These are phyloP conservation scores for Gymnopilus junonius DNA, from an alignment of 768 basidiomycete species.

Conservation along the genomic window DNA sequence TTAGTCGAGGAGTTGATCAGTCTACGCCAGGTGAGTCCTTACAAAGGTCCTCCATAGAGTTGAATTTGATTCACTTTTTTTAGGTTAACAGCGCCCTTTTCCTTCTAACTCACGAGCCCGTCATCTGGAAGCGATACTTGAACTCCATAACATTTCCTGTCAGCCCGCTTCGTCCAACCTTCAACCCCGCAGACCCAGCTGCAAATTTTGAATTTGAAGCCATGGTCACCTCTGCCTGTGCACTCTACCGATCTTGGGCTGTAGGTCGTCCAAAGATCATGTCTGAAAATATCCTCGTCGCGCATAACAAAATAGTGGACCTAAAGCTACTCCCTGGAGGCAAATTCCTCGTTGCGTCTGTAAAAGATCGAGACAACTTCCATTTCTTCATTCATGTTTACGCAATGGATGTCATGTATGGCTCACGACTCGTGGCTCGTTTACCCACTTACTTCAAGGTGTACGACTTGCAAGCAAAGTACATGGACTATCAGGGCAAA, in stretches of 20 bases:
- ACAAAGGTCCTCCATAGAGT: not conserved
- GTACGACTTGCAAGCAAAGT: conserved; percentile 63
- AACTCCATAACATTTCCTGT: conserved; percentile 56
- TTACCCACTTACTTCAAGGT: conserved; percentile 54
- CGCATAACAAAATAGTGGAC: conserved; percentile 46
- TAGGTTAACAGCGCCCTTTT: conserved; percentile 66
- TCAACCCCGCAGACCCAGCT: conserved; percentile 41
- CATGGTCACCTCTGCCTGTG: conserved; percentile 61
- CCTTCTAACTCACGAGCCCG: conserved; percentile 65
- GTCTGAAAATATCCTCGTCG: conserved; percentile 26
- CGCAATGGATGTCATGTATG: conserved; percentile 57
- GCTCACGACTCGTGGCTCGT: conserved; percentile 50
- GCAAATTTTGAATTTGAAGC: conserved; percentile 57
- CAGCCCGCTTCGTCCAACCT: conserved; percentile 64
- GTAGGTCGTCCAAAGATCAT: conserved; percentile 39
- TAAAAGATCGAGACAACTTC: conserved; percentile 44
- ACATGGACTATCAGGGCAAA: conserved; percentile 48
- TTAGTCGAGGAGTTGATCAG: conserved; percentile 50
- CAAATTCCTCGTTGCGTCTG: conserved; percentile 68
- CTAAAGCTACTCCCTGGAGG: conserved; percentile 70
- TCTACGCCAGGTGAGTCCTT: conserved; percentile 43
- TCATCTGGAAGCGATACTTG: conserved; percentile 72
- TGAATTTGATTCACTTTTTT: not conserved
- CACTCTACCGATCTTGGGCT: conserved; percentile 65
- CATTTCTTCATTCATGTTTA: conserved; percentile 58